Conservation (phyloP, 169 alveolate genomes). For the Perkinsus olseni region DNA sequence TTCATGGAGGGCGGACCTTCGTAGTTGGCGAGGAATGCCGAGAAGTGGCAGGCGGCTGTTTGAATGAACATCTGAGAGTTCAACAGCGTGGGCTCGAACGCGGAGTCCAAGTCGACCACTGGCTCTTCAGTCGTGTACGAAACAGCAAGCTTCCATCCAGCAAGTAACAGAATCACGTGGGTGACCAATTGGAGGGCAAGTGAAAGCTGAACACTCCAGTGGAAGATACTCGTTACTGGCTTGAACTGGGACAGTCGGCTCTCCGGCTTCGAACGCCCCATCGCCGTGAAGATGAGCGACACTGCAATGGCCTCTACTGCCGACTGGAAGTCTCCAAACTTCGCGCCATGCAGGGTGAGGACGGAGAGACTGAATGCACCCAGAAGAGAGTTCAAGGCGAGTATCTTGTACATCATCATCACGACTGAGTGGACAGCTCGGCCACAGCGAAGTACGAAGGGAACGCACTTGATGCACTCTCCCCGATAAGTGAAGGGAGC, state of each 20-base stretch:
- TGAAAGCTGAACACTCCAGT: neutral
- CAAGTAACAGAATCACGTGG: neutral
- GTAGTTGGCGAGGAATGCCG: constrained; percentile 68
- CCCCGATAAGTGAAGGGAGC: constrained; percentile 94
- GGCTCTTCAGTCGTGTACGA: neutral
- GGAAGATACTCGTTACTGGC: constrained; percentile 17
- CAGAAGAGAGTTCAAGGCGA: constrained; percentile 85
- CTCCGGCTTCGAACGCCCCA: constrained; percentile 36
- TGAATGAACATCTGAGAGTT: constrained; percentile 69
- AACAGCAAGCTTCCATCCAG: constrained; percentile 13
- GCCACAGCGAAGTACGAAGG: constrained; percentile 72
- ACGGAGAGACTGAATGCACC: constrained; percentile 89
- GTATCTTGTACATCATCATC: constrained; percentile 86
- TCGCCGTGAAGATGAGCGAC: constrained; percentile 43
- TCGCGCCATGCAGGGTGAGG: constrained; percentile 90
- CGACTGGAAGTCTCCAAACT: constrained; percentile 92
- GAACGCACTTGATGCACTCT: constrained; percentile 77
- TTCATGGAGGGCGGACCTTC: constrained; percentile 73
- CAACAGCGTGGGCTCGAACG: constrained; percentile 67
- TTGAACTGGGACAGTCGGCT: constrained; percentile 37
- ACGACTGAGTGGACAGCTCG: constrained; percentile 89
- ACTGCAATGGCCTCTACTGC: constrained; percentile 54
- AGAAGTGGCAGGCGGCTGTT: constrained; percentile 54
- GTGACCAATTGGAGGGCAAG: neutral
- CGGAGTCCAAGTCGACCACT: constrained; percentile 57